phyloP scores from a whole-genome alignment of 768 basidiomycete species.

The Termitomyces sp. region DNA sequence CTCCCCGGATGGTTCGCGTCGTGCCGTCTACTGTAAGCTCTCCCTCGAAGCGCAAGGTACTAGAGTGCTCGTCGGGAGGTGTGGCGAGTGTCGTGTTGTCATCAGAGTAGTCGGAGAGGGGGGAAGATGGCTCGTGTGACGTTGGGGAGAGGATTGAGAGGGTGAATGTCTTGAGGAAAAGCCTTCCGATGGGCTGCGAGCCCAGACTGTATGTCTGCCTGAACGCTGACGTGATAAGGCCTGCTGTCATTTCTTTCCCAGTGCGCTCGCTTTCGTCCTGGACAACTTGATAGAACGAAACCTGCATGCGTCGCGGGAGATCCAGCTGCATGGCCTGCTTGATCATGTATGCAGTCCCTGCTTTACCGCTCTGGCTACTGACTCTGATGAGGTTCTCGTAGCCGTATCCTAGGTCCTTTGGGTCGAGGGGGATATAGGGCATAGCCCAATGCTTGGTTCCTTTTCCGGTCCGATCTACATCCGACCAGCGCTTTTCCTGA shows the following conservation, averaged over 20 bases:
- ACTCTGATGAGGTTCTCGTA: slow-evolving; percentile 89
- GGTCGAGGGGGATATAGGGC: slow-evolving; percentile 84
- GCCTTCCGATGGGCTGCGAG: slow-evolving; percentile 57
- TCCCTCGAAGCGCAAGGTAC: slow-evolving; percentile 52
- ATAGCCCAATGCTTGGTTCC: slow-evolving; percentile 58
- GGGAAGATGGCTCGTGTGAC: slow-evolving; percentile 31
- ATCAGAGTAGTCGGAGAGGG: slow-evolving; percentile 38
- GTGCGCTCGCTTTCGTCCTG: slow-evolving; percentile 70
- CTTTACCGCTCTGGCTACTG: slow-evolving; percentile 86
- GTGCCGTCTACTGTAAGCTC: slow-evolving; percentile 63
- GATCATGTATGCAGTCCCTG: slow-evolving; percentile 78
- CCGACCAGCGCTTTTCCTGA: slow-evolving; percentile 45
- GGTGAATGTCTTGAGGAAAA: slow-evolving; percentile 60
- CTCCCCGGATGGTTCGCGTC: slow-evolving; percentile 62
- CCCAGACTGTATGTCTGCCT: slow-evolving; percentile 60
- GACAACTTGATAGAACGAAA: slow-evolving; percentile 73
- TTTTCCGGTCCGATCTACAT: slow-evolving; percentile 42
- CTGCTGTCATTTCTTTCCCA: slow-evolving; percentile 74
- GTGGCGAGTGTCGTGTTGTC: slow-evolving; percentile 33
- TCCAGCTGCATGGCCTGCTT: slow-evolving; percentile 73
- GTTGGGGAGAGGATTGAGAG: slow-evolving; percentile 41
- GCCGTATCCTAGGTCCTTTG: slow-evolving; percentile 75
- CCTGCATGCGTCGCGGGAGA: slow-evolving; percentile 77
- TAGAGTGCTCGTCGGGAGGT: slow-evolving; percentile 10
- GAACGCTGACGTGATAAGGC: slow-evolving; percentile 73